phyloP scores from a whole-genome alignment of 2,329 filamentous ascomycete species.

The Metarhizium album region DNA sequence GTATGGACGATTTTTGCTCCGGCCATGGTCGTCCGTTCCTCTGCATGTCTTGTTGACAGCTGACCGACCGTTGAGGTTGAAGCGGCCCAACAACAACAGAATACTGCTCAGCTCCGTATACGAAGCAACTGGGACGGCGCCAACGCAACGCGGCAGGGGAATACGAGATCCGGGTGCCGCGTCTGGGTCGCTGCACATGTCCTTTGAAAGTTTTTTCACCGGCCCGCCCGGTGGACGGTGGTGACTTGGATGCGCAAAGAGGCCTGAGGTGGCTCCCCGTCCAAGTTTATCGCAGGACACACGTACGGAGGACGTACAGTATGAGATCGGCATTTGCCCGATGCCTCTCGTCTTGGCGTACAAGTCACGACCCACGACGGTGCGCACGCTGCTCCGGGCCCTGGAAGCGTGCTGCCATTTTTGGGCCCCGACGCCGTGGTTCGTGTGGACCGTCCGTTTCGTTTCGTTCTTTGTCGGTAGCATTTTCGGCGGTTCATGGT shows the following conservation, averaged over 20 bases:
- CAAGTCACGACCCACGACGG: neutral
- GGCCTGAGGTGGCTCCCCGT: too few relatives aligned
- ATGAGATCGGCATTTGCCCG: neutral
- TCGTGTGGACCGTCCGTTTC: too few relatives aligned
- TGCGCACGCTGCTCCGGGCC: neutral
- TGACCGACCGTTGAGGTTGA: neutral
- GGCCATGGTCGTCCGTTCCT: neutral
- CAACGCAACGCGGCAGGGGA: neutral
- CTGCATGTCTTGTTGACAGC: neutral
- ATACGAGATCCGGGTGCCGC: neutral
- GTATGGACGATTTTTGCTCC: too few relatives aligned
- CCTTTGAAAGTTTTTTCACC: neutral
- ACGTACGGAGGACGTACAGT: too few relatives aligned
- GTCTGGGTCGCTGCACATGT: neutral
- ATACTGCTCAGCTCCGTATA: neutral
- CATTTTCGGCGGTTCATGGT: neutral
- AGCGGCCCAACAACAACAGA: too few relatives aligned
- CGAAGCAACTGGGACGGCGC: neutral
- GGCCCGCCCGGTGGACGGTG: neutral
- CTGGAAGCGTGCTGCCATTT: too few relatives aligned
- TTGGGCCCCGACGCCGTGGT: too few relatives aligned
- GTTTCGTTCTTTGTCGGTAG: neutral
- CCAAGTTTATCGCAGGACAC: too few relatives aligned
- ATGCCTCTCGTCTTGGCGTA: neutral
- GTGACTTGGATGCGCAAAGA: too few relatives aligned